Evolutionary conservation across 2,329 filamentous ascomycete genomes (phyloP).

Genomic region (Pseudopyrenochaeta lycopersici): DNA sequence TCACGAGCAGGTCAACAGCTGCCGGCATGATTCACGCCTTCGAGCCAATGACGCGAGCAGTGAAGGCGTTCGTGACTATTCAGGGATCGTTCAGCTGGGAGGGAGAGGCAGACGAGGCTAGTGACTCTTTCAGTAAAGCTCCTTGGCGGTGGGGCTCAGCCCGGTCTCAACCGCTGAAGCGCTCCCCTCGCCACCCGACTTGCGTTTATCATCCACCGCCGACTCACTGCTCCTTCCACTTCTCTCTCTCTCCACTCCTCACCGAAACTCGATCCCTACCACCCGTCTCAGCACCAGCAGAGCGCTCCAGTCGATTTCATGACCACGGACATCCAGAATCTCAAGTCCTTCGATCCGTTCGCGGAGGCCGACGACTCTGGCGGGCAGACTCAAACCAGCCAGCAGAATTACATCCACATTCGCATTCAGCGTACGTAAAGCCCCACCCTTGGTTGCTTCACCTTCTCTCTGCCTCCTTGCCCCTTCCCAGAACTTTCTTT

Average conservation of each 20-base stretch:
- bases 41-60: not conserved
- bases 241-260: slow-evolving; percentile 8
- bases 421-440: slow-evolving; percentile 86
- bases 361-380: slow-evolving; percentile 99
- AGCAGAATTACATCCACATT: slow-evolving; percentile 99
- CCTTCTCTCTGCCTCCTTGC: slow-evolving; percentile 50
- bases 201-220: slow-evolving; percentile 9
- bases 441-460: no score
- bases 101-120: not conserved
- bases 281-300: slow-evolving; percentile 28
- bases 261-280: slow-evolving; percentile 6
- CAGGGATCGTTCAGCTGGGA: not conserved
- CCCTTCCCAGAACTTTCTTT: not conserved
- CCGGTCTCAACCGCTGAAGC: not conserved
- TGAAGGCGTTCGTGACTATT: not conserved
- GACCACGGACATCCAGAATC: slow-evolving; percentile 57
- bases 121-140: not conserved
- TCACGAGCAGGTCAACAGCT: not conserved
- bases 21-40: not conserved
- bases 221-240: slow-evolving; percentile 3
- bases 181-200: slow-evolving; percentile 7
- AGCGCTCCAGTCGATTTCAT: slow-evolving; percentile 44
- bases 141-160: not conserved
- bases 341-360: slow-evolving; percentile 81
- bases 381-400: slow-evolving; percentile 86